Evolutionary conservation across 1,284 basidiomycete genomes (phyloP).

Genomic region (Ganoderma multipileum): DNA sequence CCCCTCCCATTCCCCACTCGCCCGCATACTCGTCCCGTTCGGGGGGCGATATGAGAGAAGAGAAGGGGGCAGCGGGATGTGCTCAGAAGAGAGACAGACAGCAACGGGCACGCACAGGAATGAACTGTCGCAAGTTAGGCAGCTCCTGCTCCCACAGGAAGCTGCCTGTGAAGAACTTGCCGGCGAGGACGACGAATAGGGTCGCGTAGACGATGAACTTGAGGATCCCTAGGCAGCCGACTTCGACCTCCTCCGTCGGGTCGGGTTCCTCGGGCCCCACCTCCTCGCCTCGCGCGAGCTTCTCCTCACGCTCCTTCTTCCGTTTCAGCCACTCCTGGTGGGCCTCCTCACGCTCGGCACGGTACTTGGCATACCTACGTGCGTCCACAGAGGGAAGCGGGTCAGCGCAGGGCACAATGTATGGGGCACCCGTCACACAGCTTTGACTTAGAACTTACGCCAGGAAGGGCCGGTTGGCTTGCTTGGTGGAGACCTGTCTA

Average conservation of each 20-base stretch:
- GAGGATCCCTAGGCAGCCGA: conserved; percentile 67
- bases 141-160: conserved; percentile 78
- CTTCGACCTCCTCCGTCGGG: conserved; percentile 70
- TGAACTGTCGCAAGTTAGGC: conserved; percentile 34
- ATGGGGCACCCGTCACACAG: not conserved
- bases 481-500: conserved; percentile 76
- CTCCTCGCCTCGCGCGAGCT: conserved; percentile 74
- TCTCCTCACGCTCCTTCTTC: conserved; percentile 74
- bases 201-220: conserved; percentile 70
- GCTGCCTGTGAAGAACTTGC: conserved; percentile 84
- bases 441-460: conserved; percentile 56
- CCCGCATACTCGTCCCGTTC: conserved; percentile 6
- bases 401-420: conserved; percentile 9
- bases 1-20: conserved; percentile 18
- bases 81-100: conserved; percentile 4
- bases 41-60: conserved; percentile 15
- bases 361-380: conserved; percentile 72
- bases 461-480: conserved; percentile 83
- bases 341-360: conserved; percentile 61
- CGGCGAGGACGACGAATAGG: conserved; percentile 62
- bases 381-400: conserved; percentile 24
- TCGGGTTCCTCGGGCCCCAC: conserved; percentile 76
- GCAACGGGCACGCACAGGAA: conserved; percentile 33
- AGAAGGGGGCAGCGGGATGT: conserved; percentile 10
- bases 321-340: conserved; percentile 74